Evolutionary conservation across 768 basidiomycete species (phyloP).

Genomic region (Asterophora parasitica): DNA sequence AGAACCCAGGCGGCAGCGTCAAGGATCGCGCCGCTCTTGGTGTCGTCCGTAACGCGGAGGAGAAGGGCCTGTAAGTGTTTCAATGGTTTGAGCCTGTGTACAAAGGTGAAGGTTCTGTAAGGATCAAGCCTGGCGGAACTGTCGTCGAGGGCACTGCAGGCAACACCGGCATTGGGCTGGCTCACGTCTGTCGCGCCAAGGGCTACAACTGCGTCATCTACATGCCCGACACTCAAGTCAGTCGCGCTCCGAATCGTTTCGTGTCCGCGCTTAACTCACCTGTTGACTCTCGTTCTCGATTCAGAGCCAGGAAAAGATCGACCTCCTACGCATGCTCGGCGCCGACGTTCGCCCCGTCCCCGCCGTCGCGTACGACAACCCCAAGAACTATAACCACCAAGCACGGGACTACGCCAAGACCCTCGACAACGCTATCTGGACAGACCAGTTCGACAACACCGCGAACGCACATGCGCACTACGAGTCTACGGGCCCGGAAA

Average conservation of each 20-base stretch:
- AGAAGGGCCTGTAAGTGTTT: constrained; percentile 63
- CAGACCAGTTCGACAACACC: constrained; percentile 95
- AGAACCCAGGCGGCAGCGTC: constrained; percentile 96
- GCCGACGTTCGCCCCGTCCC: constrained; percentile 96
- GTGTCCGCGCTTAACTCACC: not conserved
- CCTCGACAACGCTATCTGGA: constrained; percentile 86
- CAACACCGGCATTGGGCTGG: constrained; percentile 95
- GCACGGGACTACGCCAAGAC: constrained; percentile 81
- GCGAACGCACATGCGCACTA: constrained; percentile 91
- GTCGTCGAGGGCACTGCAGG: constrained; percentile 98
- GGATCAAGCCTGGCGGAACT: constrained; percentile 89
- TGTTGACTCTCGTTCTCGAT: not conserved
- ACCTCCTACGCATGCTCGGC: constrained; percentile 93
- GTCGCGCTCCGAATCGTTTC: constrained; percentile 4
- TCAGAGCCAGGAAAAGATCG: constrained; percentile 98
- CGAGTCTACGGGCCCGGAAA: constrained; percentile 89
- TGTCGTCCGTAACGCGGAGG: constrained; percentile 82
- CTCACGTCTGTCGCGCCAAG: constrained; percentile 86
- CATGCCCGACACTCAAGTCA: constrained; percentile 92
- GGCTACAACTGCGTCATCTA: constrained; percentile 99
- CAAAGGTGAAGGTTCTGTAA: not conserved
- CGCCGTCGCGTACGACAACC: constrained; percentile 94
- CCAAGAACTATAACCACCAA: constrained; percentile 96
- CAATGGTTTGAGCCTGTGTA: not conserved
- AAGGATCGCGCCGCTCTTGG: constrained; percentile 97